Conservation (phyloP, 108 stramenopile species). For the Skeletonema potamos region DNA sequence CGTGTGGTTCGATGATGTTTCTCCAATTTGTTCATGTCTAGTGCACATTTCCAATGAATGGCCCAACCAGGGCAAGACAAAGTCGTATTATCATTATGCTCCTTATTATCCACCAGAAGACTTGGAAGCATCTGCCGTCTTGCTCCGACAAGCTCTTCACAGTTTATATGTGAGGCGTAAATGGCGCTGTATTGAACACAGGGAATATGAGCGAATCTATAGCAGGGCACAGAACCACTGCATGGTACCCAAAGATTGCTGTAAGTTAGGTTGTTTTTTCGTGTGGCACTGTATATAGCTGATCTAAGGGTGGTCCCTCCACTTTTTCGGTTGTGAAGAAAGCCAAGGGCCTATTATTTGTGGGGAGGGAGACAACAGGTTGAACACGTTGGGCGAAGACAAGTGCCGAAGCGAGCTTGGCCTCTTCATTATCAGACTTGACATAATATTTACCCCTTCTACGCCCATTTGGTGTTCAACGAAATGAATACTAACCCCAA, state of each 20-base stretch:
- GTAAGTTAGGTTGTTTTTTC: not conserved
- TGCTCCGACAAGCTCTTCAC: not conserved
- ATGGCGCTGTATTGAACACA: not conserved
- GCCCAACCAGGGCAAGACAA: slow-evolving; percentile 24
- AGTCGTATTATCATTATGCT: no score
- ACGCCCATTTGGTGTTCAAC: no score
- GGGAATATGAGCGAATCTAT: not conserved
- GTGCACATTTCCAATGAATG: slow-evolving; percentile 9
- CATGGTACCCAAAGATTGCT: slow-evolving; percentile 11
- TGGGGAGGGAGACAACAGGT: no score
- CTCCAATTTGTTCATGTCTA: not conserved
- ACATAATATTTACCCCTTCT: no score
- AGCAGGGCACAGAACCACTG: not conserved
- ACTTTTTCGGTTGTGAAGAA: slow-evolving; percentile 13
- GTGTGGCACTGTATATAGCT: not conserved
- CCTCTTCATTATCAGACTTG: no score
- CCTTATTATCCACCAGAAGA: no score
- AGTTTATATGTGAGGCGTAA: slow-evolving; percentile 18
- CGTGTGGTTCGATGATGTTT: not conserved
- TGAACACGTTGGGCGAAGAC: no score
- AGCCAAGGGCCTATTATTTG: slow-evolving; percentile 1
- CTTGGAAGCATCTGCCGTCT: not conserved
- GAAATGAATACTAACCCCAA: no score
- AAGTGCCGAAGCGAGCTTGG: no score
- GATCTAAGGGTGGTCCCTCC: slow-evolving; percentile 2